phyloP scores from a whole-genome alignment of 352 stramenopile species.

The Globisporangium nodosum region DNA sequence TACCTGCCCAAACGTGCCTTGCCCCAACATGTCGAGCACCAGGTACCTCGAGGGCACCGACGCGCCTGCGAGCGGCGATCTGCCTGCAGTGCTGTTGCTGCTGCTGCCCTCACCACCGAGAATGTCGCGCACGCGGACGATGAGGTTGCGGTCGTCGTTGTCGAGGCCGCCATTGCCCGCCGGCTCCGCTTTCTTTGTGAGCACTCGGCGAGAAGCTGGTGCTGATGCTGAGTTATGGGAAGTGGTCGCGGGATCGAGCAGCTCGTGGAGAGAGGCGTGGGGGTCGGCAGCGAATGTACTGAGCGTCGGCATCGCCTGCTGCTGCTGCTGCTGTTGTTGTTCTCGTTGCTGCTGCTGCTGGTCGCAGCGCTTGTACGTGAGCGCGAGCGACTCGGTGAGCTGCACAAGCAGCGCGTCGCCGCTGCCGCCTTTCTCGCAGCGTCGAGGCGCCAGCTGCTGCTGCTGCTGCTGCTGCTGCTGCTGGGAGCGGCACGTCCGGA shows the following conservation, averaged over 20 bases:
- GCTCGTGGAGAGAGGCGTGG: no score
- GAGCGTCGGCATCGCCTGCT: not conserved
- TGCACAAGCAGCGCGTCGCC: conserved; percentile 10
- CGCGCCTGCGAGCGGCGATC: conserved; percentile 4
- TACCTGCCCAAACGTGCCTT: conserved; percentile 68
- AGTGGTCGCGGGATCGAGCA: not conserved
- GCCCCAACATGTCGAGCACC: conserved; percentile 92
- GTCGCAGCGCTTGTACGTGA: conserved; percentile 23
- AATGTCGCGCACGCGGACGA: conserved; percentile 36
- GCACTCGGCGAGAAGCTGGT: conserved; percentile 14
- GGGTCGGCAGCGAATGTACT: not conserved
- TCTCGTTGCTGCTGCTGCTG: not conserved
- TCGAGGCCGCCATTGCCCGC: conserved; percentile 32
- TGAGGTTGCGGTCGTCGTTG: conserved; percentile 49
- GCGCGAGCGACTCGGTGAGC: conserved; percentile 20
- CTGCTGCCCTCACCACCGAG: conserved; percentile 11
- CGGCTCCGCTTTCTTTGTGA: conserved; percentile 37
- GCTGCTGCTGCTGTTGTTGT: not conserved
- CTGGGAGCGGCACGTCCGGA: not conserved
- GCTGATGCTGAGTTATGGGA: not conserved
- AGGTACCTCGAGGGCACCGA: conserved; percentile 43
- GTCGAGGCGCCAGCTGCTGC: not conserved
- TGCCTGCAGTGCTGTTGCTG: not conserved
- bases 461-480: not conserved
- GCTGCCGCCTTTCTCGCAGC: not conserved